phyloP scores from a whole-genome alignment of 768 basidiomycete species.

The Rhodotorula taiwanensis region DNA sequence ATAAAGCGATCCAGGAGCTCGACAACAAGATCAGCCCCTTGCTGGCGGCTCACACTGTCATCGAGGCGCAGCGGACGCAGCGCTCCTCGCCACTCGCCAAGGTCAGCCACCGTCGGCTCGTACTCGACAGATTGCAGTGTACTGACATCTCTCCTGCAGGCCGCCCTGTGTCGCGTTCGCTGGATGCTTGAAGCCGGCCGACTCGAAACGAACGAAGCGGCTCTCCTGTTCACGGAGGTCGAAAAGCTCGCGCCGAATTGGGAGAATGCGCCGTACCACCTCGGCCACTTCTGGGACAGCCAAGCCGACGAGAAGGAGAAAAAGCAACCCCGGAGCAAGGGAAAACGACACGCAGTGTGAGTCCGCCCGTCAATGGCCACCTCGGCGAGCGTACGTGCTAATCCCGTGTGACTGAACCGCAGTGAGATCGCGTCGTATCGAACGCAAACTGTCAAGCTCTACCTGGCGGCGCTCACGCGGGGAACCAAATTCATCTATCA shows the following conservation, averaged over 20 bases:
- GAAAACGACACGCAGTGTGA: not conserved
- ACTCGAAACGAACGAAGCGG: slow-evolving; percentile 60
- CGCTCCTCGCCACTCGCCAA: slow-evolving; percentile 56
- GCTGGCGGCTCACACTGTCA: slow-evolving; percentile 13
- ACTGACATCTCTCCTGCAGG: slow-evolving; percentile 42
- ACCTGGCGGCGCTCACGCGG: slow-evolving; percentile 54
- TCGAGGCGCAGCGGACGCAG: not conserved
- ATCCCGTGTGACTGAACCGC: not conserved
- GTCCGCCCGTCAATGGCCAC: too few species aligned
- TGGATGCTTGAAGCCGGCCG: slow-evolving; percentile 90
- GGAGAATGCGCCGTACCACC: slow-evolving; percentile 79
- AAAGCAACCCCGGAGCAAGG: slow-evolving; percentile 1
- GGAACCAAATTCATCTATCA: slow-evolving; percentile 97
- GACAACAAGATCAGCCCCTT: slow-evolving; percentile 54
- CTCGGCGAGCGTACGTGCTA: too few species aligned
- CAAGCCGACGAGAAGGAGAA: slow-evolving; percentile 26
- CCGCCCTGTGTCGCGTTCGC: slow-evolving; percentile 62
- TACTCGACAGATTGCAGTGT: not conserved
- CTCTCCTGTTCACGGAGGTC: slow-evolving; percentile 50
- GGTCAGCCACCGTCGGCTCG: slow-evolving; percentile 46
- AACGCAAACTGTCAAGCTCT: slow-evolving; percentile 24
- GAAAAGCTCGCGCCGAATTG: slow-evolving; percentile 52
- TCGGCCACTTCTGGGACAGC: slow-evolving; percentile 77
- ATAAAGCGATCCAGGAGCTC: slow-evolving; percentile 79
- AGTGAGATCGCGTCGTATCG: not conserved